phyloP scores from a whole-genome alignment of 169 alveolate species.

The Eimeria sp. region DNA sequence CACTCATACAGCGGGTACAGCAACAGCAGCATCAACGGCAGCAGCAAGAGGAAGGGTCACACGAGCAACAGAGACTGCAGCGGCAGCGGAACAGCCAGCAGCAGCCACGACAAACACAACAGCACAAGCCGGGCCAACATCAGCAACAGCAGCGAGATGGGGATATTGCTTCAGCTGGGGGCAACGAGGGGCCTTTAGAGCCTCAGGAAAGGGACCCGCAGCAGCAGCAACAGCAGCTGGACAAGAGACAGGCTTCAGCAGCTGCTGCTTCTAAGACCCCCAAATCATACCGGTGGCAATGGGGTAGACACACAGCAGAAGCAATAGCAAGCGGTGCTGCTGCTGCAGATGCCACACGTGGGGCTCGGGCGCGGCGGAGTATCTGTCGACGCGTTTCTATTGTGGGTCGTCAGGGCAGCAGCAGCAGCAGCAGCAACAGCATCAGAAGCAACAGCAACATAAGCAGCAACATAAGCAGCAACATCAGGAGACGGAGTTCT shows the following conservation, averaged over 20 bases:
- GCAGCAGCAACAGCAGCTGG: not conserved
- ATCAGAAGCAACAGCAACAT: not conserved
- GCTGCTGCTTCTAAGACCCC: not conserved
- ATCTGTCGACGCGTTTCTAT: not conserved
- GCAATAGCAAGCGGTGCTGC: not conserved
- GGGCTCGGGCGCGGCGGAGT: not conserved
- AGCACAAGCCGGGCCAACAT: not conserved
- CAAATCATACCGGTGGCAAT: slow-evolving; percentile 28
- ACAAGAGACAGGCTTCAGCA: not conserved
- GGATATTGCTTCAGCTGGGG: not conserved
- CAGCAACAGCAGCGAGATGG: not conserved
- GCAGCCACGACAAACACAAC: no score
- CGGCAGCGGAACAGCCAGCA: no score
- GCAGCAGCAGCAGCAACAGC: not conserved
- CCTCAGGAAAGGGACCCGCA: not conserved
- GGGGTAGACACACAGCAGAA: not conserved
- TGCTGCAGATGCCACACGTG: not conserved
- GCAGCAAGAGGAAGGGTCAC: not conserved
- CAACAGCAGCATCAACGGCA: not conserved
- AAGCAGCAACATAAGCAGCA: not conserved
- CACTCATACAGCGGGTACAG: not conserved
- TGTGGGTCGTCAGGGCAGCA: not conserved
- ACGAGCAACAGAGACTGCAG: no score
- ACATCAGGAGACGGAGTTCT: not conserved
- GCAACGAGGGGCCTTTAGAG: not conserved